Percentiles rank a stretch among this genome's conserved stretches.
phyloP scores from a whole-genome alignment of 1,139 yeast genomes.

The Wickerhamiella infanticola region DNA sequence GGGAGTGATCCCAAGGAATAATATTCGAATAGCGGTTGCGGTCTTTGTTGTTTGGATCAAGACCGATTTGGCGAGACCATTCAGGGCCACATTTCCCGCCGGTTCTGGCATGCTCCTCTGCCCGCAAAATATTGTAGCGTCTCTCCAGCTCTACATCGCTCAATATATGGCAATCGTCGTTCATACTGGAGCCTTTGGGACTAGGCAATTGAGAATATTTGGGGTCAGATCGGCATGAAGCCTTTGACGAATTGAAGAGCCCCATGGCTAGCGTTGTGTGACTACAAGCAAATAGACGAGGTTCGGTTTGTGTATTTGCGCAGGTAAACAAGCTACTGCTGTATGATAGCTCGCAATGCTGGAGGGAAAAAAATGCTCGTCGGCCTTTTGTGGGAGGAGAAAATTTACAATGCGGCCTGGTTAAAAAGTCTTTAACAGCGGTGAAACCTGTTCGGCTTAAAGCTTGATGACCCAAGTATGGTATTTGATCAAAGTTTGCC shows the following conservation, averaged over 20 bases:
- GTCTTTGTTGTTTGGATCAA: conserved; percentile 17
- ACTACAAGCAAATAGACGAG: too few species aligned
- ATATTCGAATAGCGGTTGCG: conserved; percentile 42
- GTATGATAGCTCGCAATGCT: too few species aligned
- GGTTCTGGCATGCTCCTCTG: conserved; percentile 17
- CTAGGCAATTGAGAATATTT: neutral
- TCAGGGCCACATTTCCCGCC: conserved; percentile 15
- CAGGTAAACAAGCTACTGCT: too few species aligned
- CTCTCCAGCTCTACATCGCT: conserved; percentile 14
- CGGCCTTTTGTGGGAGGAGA: too few species aligned
- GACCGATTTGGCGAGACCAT: conserved; percentile 12
- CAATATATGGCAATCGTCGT: conserved; percentile 16
- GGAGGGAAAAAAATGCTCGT: too few species aligned
- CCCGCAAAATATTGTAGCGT: conserved; percentile 15
- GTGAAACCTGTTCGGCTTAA: neutral
- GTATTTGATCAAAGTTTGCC: neutral
- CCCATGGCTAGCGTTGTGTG: neutral
- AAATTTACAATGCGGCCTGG: too few species aligned
- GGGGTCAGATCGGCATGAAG: neutral
- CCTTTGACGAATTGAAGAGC: neutral
- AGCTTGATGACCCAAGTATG: neutral
- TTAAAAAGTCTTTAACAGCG: too few species aligned
- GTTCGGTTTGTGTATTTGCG: too few species aligned
- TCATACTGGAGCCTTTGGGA: neutral
- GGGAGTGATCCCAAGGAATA: conserved; percentile 42